Percentiles rank a stretch among this genome's conserved stretches.
Evolutionary conservation across 345 rosid genomes (phyloP).

Genomic region (Syzygium aromaticum): DNA sequence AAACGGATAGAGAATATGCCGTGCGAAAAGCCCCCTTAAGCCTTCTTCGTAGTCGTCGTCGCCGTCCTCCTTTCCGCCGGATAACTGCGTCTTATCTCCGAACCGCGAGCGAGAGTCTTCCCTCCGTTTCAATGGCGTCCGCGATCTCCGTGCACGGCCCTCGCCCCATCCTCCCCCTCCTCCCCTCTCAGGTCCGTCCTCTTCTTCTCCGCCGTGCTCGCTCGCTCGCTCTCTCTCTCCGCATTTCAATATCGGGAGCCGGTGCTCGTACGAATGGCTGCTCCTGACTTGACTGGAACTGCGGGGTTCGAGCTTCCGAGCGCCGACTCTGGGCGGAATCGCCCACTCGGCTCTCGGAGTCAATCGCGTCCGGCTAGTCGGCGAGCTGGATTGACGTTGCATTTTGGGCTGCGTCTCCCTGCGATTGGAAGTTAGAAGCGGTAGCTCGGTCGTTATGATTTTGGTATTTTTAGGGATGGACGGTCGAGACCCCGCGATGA

Average conservation of each 20-base stretch:
- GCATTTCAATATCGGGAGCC: neutral
- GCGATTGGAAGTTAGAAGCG: neutral
- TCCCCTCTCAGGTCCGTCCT: slow-evolving; percentile 24
- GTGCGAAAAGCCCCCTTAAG: neutral
- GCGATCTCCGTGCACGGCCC: slow-evolving; percentile 38
- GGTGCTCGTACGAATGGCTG: neutral
- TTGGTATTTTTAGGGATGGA: neutral
- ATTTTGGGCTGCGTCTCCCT: neutral
- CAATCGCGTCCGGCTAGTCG: neutral
- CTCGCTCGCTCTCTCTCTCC: neutral
- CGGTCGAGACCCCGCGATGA: neutral
- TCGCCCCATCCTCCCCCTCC: slow-evolving; percentile 11
- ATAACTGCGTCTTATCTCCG: neutral
- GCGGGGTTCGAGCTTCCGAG: neutral
- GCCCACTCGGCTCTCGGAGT: neutral
- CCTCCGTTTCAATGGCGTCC: slow-evolving; percentile 35
- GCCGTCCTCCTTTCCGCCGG: neutral
- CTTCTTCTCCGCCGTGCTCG: neutral
- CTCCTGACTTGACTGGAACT: neutral
- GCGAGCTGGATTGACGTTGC: neutral
- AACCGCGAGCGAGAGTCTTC: neutral
- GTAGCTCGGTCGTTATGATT: neutral
- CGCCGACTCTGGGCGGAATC: neutral
- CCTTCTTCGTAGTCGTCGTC: too few relatives aligned
- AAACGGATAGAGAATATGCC: neutral